phyloP scores from a whole-genome alignment of 1,284 basidiomycete species.

The Naganishia sp. region DNA sequence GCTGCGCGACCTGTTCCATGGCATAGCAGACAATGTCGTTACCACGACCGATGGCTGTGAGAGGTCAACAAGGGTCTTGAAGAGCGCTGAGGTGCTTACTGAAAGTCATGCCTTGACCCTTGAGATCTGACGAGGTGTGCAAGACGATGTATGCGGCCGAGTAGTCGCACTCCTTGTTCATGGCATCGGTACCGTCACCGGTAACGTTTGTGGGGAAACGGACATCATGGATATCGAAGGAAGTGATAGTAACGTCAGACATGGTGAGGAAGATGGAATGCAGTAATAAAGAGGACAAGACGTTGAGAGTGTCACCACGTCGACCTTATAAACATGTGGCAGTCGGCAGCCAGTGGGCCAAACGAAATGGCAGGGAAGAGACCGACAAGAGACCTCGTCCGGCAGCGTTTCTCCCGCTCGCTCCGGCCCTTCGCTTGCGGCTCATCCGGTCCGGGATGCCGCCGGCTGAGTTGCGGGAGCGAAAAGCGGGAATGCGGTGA shows the following conservation, averaged over 20 bases:
- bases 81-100: constrained; percentile 52
- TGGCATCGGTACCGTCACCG: constrained; percentile 86
- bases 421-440: constrained; percentile 18
- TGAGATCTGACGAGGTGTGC: constrained; percentile 65
- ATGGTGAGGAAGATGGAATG: constrained; percentile 18
- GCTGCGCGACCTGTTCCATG: constrained; percentile 73
- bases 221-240: constrained; percentile 60
- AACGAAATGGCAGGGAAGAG: too few relatives aligned
- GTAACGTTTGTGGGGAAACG: constrained; percentile 75
- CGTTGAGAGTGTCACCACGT: too few relatives aligned
- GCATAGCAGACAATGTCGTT: constrained; percentile 89
- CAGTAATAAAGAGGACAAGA: background rate
- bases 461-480: background rate
- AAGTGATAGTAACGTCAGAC: constrained; percentile 44
- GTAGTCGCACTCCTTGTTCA: constrained; percentile 94
- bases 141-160: constrained; percentile 86
- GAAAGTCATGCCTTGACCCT: constrained; percentile 92
- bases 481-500: background rate
- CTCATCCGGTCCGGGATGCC: background rate
- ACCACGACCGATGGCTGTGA: constrained; percentile 76
- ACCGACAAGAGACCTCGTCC: constrained; percentile 3
- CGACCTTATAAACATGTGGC: constrained; percentile 11
- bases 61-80: background rate
- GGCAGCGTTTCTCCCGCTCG: constrained; percentile 1
- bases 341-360: background rate